Percentiles rank a stretch among this genome's conserved stretches.
Evolutionary conservation across 768 basidiomycete species (phyloP).

Genomic region (Inosperma sp.): DNA sequence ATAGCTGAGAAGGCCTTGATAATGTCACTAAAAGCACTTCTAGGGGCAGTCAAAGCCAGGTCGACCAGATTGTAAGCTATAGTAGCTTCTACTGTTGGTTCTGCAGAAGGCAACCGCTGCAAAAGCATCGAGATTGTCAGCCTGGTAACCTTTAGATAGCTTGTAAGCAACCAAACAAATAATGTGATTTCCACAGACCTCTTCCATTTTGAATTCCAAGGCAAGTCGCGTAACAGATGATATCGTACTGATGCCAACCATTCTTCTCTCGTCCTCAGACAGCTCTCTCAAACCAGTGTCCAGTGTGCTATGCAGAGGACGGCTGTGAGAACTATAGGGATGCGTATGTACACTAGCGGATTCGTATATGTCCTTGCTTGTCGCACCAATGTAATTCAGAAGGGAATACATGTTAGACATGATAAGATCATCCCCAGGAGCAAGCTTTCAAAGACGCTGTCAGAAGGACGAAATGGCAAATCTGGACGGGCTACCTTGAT

Average conservation of each 20-base stretch:
- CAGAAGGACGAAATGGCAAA: background rate
- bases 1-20: constrained; percentile 80
- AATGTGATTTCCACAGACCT: constrained; percentile 41
- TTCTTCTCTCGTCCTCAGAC: constrained; percentile 78
- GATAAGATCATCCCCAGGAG: constrained; percentile 81
- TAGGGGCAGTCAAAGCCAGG: constrained; percentile 74
- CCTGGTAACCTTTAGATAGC: constrained; percentile 80
- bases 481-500: constrained; percentile 54
- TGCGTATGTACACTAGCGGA: constrained; percentile 41
- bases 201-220: constrained; percentile 80
- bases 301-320: constrained; percentile 49
- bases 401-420: constrained; percentile 97
- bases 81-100: constrained; percentile 84
- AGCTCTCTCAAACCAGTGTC: constrained; percentile 62
- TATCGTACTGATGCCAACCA: constrained; percentile 87
- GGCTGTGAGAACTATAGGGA: constrained; percentile 43
- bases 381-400: constrained; percentile 84
- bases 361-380: constrained; percentile 72
- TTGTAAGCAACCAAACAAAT: too few species aligned
- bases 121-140: constrained; percentile 90
- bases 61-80: constrained; percentile 92
- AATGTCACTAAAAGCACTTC: constrained; percentile 76
- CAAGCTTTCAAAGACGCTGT: constrained; percentile 48
- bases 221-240: constrained; percentile 86
- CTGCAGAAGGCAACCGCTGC: constrained; percentile 79